Evolutionary conservation across 306 rosid species (phyloP).

Genomic region (Corylus avellana): DNA sequence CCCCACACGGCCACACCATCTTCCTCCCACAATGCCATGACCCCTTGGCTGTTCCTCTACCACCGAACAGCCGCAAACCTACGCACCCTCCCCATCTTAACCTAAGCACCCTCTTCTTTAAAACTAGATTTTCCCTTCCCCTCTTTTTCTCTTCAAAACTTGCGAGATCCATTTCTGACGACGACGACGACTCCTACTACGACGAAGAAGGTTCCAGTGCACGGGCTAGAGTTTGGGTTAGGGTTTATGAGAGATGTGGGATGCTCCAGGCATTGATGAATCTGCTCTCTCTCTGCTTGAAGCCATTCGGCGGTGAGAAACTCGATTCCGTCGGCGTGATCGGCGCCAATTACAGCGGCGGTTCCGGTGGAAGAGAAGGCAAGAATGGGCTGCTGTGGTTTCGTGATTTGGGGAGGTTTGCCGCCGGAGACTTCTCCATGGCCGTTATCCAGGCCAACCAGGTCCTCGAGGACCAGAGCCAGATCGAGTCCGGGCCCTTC

Average conservation of each 20-base stretch:
- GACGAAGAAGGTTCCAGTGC: conserved; percentile 24
- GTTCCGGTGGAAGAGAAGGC: conserved; percentile 46
- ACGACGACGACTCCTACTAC: background rate
- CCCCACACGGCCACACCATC: conserved; percentile 65
- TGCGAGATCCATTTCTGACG: background rate
- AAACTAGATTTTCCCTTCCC: conserved; percentile 18
- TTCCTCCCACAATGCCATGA: conserved; percentile 51
- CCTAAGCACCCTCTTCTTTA: conserved; percentile 34
- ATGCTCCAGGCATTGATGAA: conserved; percentile 89
- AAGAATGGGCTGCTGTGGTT: conserved; percentile 75
- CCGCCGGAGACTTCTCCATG: conserved; percentile 83
- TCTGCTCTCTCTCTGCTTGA: conserved; percentile 79
- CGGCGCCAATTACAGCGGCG: conserved; percentile 30
- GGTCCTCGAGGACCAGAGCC: conserved; percentile 85
- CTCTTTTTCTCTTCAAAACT: conserved; percentile 24
- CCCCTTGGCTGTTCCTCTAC: conserved; percentile 66
- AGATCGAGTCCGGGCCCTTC: conserved; percentile 80
- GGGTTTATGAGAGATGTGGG: conserved; percentile 91
- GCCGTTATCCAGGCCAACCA: conserved; percentile 89
- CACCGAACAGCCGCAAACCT: conserved; percentile 60
- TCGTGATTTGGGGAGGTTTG: conserved; percentile 60
- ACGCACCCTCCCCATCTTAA: conserved; percentile 35
- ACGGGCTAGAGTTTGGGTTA: conserved; percentile 45
- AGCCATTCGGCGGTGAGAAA: conserved; percentile 63
- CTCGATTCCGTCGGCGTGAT: conserved; percentile 41